Evolutionary conservation across 1,139 yeast species (phyloP), one percentile per base, ranked within the genome.

Genomic region (Saccharomyces hybrid): DNA sequence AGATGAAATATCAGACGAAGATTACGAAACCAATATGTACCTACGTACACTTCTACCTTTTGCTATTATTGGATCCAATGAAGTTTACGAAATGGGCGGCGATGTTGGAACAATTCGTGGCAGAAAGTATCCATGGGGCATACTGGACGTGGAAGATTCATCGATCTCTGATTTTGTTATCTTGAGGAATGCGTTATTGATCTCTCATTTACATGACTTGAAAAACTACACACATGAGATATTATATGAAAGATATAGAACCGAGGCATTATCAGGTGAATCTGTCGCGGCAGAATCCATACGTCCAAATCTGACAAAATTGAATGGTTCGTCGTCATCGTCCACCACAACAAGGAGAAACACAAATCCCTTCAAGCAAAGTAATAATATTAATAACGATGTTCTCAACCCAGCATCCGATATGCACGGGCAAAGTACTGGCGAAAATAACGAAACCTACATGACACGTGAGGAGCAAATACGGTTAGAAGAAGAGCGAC

Each of bases 81-180:
- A 79, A 34, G 77, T 76, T 34, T 75, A 73, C 54, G 90, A 85
- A 62, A 71, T 78, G 70, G 65, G 11, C 11, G 70, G 66, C 11
- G 77, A 83, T 25, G 93, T 91, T 9, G 76, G 78, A 58, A 69
- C 77, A 50, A 79, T 86, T 48, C 82, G 91, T 59, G 97, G 89
- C 6, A 81, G 99, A 70, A 81, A 83, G 69, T 93, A 91, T 69
- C 97, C 97, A 19, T 93, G 99, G 98, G 98, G 98, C 0, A 72
- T 82, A 54, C 84, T 93, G 51, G 95, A 91, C 68, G 88, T 91
- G 51, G 91, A 88, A 65, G 95, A 93, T 68, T 84, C 95, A 23
- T 81, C 81, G 55, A 81, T 84, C 62, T 84, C 95, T 54, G 98
- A 93, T 70, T 89, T 93, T 69, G 79, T 85, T n/a, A 79, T 86